phyloP scores from a whole-genome alignment of 352 stramenopile species.

The Aphanomyces astaci region DNA sequence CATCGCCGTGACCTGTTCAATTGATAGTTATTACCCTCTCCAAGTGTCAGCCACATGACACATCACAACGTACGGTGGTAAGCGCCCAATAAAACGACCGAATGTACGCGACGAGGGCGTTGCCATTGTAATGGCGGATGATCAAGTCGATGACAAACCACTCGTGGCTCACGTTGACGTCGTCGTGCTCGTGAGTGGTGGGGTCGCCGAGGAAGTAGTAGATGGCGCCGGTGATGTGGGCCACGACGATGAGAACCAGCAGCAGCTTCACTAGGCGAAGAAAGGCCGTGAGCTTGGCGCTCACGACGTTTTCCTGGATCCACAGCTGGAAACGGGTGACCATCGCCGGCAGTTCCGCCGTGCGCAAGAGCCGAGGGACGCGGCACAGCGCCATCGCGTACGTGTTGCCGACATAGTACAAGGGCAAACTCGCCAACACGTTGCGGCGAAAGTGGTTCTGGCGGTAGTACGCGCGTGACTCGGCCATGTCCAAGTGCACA shows the following conservation, averaged over 20 bases:
- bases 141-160: conserved; percentile 72
- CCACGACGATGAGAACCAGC: conserved; percentile 50
- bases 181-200: conserved; percentile 17
- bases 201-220: conserved; percentile 58
- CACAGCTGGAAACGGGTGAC: conserved; percentile 61
- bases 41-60: too few relatives aligned
- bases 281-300: conserved; percentile 55
- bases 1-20: conserved; percentile 47
- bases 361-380: conserved; percentile 45
- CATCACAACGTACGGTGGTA: conserved; percentile 36
- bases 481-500: conserved; percentile 37
- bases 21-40: not conserved
- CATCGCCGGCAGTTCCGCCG: conserved; percentile 31
- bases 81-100: conserved; percentile 71
- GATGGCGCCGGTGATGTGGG: conserved; percentile 52
- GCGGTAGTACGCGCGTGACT: conserved; percentile 39
- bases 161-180: not conserved
- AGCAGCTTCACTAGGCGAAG: conserved; percentile 57
- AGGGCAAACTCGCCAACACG: conserved; percentile 37
- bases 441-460: conserved; percentile 36
- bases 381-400: conserved; percentile 50
- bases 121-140: conserved; percentile 53
- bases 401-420: conserved; percentile 64
- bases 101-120: conserved; percentile 44
- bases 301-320: conserved; percentile 55